Percentiles rank a stretch among this genome's conserved stretches.
phyloP scores from a whole-genome alignment of 1,284 basidiomycete genomes.

The Athelia sp. region DNA sequence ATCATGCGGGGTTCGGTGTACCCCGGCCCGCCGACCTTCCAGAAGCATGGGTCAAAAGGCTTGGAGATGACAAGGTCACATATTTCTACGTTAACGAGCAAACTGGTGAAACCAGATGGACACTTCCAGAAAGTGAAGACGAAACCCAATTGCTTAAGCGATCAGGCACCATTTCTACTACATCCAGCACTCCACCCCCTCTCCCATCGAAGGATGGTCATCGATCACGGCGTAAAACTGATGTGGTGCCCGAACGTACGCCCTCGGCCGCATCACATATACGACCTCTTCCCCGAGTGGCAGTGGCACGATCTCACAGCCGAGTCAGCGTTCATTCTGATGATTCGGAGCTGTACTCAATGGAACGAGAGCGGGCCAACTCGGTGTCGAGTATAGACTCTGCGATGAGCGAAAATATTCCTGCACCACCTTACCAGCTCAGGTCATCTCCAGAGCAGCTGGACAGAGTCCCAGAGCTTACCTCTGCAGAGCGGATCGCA shows the following conservation, averaged over 20 bases:
- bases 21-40: slow-evolving; percentile 41
- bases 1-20: slow-evolving; percentile 39
- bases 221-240: background rate
- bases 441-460: background rate
- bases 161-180: background rate
- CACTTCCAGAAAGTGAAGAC: slow-evolving; percentile 28
- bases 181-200: too few relatives aligned
- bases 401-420: slow-evolving; percentile 17
- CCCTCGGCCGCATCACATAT: background rate
- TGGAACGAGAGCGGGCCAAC: slow-evolving; percentile 23
- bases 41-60: slow-evolving; percentile 55
- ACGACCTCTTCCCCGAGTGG: background rate
- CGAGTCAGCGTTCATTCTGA: slow-evolving; percentile 34
- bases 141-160: slow-evolving; percentile 20
- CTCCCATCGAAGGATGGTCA: too few relatives aligned
- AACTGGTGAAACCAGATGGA: slow-evolving; percentile 50
- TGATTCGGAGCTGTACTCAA: slow-evolving; percentile 47
- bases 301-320: background rate
- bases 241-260: background rate
- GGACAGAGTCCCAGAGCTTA: slow-evolving; percentile 24
- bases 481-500: slow-evolving; percentile 41
- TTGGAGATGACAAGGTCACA: slow-evolving; percentile 59
- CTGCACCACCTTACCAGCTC: slow-evolving; percentile 11
- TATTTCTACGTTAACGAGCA: slow-evolving; percentile 59
- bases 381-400: slow-evolving; percentile 6